Evolutionary conservation across 2,329 filamentous ascomycete species (phyloP).

Genomic region (Pestalotiopsis sp.): DNA sequence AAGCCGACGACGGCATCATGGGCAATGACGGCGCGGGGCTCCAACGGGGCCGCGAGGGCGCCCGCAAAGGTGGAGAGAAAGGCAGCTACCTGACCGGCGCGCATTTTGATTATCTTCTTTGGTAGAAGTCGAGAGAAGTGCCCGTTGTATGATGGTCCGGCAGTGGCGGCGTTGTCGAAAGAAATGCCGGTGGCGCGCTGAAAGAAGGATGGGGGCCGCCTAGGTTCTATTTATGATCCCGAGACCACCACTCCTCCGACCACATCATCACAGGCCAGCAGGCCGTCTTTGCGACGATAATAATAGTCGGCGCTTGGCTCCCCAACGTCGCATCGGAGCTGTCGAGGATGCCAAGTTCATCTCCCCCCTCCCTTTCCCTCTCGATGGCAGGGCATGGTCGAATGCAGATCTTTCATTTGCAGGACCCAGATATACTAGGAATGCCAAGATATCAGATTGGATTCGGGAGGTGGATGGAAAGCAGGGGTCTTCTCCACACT

Average conservation of each 20-base stretch:
- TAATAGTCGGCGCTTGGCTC: neutral
- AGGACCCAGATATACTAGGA: neutral
- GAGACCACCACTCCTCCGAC: neutral
- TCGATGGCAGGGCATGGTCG: neutral
- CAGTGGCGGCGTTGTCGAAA: neutral
- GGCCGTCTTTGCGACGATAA: neutral
- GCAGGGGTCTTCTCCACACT: slow-evolving; percentile 14
- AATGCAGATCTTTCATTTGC: slow-evolving; percentile 9
- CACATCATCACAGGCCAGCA: neutral
- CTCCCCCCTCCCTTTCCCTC: neutral
- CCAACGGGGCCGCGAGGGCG: slow-evolving; percentile 19
- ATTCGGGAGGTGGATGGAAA: neutral
- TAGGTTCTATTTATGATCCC: neutral
- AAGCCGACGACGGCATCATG: slow-evolving; percentile 52
- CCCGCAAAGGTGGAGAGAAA: slow-evolving; percentile 17
- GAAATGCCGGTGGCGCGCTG: neutral
- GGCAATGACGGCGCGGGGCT: slow-evolving; percentile 27
- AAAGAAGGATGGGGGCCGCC: neutral
- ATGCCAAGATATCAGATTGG: neutral
- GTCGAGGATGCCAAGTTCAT: neutral
- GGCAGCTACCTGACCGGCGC: slow-evolving; percentile 14
- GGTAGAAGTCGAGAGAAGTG: neutral
- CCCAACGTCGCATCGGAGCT: neutral
- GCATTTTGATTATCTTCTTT: slow-evolving; percentile 17
- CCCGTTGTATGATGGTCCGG: neutral